Evolutionary conservation across 441 rosid genomes (phyloP), one percentile per base, ranked within the genome.

Genomic region (Adansonia madagascariensis): DNA sequence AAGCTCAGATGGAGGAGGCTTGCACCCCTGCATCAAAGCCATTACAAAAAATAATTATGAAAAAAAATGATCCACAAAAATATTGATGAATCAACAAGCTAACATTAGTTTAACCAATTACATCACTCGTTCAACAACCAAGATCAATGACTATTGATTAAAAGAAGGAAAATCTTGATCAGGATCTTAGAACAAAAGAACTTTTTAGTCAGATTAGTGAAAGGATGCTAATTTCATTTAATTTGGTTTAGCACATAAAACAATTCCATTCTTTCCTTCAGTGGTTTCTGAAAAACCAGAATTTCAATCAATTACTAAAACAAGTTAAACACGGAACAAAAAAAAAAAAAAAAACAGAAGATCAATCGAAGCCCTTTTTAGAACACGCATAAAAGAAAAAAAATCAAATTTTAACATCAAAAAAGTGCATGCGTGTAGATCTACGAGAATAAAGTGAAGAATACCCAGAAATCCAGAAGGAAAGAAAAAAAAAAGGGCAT

Each of bases 11-110:
- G 79, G 83, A 1, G 83, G 86, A 77, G 91, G 97, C 86, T 81
- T 92, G 88, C 75, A 84, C 64, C 98, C 98, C 99, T 95, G 92
- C n/a, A 74, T 55, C 59, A 24, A 50, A 70, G 14, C 46, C 14
- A 72, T 73, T 52, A 53, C 57, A 60, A 3, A 66, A 35, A 0
- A 31, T 3, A 18, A 53, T 14, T 27, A 35, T 53, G 39, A 55
- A 74, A 27, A 80, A 62, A 10, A 22, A 46, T 18, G 70, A 75
- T 9, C 41, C 35, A 31, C 15, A 49, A 55, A 31, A 1, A 31
- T 52, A 65, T 41, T 41, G 44, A 41, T 41, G 24, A 50, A 70
- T 10, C 57, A 49, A 35, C 65, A 10, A n/a, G 10, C 44, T 7
- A 3, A 50, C 6, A n/a, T 6, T 41, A 2, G 22, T 18, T 18